These are phyloP conservation scores for Cladosporium sp. DNA, from an alignment of 2,329 filamentous ascomycete species.

Conservation along the genomic window DNA sequence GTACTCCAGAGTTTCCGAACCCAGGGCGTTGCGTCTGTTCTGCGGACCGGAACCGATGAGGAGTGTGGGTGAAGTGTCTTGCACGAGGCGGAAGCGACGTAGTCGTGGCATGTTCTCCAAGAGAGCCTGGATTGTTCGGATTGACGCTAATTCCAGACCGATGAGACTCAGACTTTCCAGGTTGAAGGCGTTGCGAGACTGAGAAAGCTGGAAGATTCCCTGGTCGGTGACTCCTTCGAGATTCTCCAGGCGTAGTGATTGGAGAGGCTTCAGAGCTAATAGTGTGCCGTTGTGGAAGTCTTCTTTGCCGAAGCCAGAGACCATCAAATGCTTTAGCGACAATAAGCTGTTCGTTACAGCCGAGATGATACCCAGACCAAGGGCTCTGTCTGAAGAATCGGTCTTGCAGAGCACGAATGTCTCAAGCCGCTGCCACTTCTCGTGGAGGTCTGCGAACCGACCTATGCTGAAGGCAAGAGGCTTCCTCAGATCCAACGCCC, in stretches of 20 bases:
- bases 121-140: constrained; percentile 55
- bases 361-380: constrained; percentile 58
- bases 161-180: constrained; percentile 53
- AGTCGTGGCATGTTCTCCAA: constrained; percentile 50
- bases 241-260: constrained; percentile 56
- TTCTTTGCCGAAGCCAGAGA: constrained; percentile 54
- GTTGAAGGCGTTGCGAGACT: constrained; percentile 45
- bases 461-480: constrained; percentile 51
- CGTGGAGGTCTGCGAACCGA: constrained; percentile 56
- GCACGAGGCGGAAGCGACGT: constrained; percentile 53
- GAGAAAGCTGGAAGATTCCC: constrained; percentile 53
- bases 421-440: constrained; percentile 50
- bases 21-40: constrained; percentile 38
- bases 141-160: constrained; percentile 53
- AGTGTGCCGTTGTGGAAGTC: constrained; percentile 59
- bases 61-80: constrained; percentile 51
- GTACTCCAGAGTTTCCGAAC: constrained; percentile 50
- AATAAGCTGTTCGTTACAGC: constrained; percentile 56
- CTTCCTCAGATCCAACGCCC: constrained; percentile 46
- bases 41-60: constrained; percentile 44
- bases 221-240: constrained; percentile 57
- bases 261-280: constrained; percentile 53
- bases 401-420: constrained; percentile 54
- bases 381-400: constrained; percentile 35
- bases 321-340: constrained; percentile 53